Evolutionary conservation across 176 grass and related monocot species (phyloP).

Genomic region (Juncus inflexus): DNA sequence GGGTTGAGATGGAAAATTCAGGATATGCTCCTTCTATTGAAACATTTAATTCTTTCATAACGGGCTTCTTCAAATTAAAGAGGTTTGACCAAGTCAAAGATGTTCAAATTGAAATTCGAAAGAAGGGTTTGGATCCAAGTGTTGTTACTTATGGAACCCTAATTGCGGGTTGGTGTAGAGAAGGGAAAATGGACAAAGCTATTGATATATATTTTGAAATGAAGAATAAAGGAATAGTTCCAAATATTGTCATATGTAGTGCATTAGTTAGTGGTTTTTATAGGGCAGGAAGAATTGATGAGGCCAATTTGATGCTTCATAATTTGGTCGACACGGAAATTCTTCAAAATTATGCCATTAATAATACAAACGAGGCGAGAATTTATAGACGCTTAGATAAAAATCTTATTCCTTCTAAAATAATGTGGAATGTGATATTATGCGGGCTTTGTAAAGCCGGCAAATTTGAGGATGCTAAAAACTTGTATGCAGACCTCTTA

Average conservation of each 20-base stretch:
- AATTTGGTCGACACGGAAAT: constrained; percentile 49
- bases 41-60: constrained; percentile 93
- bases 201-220: constrained; percentile 68
- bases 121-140: constrained; percentile 56
- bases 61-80: constrained; percentile 52
- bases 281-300: constrained; percentile 74
- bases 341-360: constrained; percentile 45
- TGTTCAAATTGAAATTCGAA: constrained; percentile 45
- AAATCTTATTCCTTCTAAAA: constrained; percentile 47
- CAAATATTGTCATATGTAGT: constrained; percentile 76
- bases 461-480: constrained; percentile 67
- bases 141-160: constrained; percentile 72
- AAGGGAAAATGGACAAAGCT: constrained; percentile 63
- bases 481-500: constrained; percentile 46
- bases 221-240: constrained; percentile 53
- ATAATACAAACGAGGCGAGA: constrained; percentile 29
- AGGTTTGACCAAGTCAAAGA: constrained; percentile 44
- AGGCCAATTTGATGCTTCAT: constrained; percentile 76
- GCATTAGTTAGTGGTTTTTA: constrained; percentile 67
- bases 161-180: constrained; percentile 86
- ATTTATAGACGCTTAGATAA: constrained; percentile 34
- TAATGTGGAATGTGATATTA: constrained; percentile 88
- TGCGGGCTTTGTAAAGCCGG: constrained; percentile 79
- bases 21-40: constrained; percentile 73
- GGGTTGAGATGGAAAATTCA: constrained; percentile 51